Base-by-base conservation (phyloP, 1,284 basidiomycete genomes). In the Leccinum pachyderme region DNA sequence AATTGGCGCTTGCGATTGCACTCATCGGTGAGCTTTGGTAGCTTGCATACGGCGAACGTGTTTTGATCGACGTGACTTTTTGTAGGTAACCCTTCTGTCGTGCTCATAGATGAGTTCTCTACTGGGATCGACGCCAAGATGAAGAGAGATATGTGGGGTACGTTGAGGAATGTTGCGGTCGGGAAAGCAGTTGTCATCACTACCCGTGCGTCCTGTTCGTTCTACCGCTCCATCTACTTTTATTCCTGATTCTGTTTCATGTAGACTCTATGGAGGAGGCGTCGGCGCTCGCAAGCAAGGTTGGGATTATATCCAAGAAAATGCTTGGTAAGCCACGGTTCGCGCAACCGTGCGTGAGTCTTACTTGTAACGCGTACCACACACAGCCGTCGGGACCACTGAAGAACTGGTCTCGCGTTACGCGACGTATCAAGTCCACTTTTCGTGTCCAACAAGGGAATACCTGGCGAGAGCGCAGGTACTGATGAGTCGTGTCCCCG, bases 191-290 rank as follows among this genome's bases (percentile, higher is more conserved):
- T 88, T 25, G 76, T 87, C 29, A 82, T 88, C 52, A 87, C 85
- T 1, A 89, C 85, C 5, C 85, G 84, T 87, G 53, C 60, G 83
- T 75, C 35, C 27, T 3, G 8, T 8, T 44, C 49, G 11, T 24
- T 18, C 46, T 35, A 25, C 28, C 52, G 5, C 15, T 47, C 24
- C 13, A 8, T 24, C 29, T 27, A 39, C 13, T 25, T n/a, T 28
- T 12, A 9, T 46, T 29, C n/a, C 7, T 47, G 15, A 47, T 2
- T 35, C 43, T 28, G 27, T 3, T 2, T 11, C 11, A 28, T 24
- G 25, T 70, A 82, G 89, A 91, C 69, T 89, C 86, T 0, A 91
- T 91, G 88, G 89, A 91, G 70, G 89, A 92, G 69, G 89, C 89
- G 1, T 87, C 88, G 7, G 86, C 87, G 2, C 75, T 91, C 2